Base-by-base conservation (phyloP, 148 eudicot species). In the Fagopyrum tataricum region DNA sequence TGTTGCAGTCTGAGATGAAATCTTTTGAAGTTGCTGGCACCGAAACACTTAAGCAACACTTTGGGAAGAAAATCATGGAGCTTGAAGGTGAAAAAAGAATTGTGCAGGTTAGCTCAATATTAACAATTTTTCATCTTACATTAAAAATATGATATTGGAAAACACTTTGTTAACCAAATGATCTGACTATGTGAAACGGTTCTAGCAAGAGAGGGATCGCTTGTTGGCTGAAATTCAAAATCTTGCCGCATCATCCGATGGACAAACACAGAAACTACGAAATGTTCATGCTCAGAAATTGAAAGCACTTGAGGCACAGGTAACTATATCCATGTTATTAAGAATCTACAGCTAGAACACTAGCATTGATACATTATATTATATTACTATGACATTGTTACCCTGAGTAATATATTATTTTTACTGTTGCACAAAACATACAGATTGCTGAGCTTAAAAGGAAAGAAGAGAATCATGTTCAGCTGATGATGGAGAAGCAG, bases 381-480 rank as follows among this genome's bases (percentile, higher is more conserved):
- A 64, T 64, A 64, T 9, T 6, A 4, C 6, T 59, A 37, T 64
- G 44, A 31, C 7, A 64, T 43, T 64, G 44, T 4, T 31, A 37
- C 37, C 2, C 37, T 15, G 18, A 37, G 14, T 37, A 13, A 37
- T 20, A 37, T 31, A 15, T 31, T 62, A 37, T 37, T 11, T 5
- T 14, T 31, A 39, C 39, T 64, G 43, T 13, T 64, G 69, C 39
- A 39, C 6, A 14, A 59, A 64, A 64, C 71, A 61, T 53, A 56
- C 81, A 95, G 97, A 96, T 96, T 81, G 88, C 84, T 72, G 99
- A 96, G 84, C 90, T 92, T 23, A 96, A 89, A 78, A 96, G 90
- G 88, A 96, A 96, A 77, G 94, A 92, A 85, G 99, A 96, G 84
- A 96, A 85, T 78, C 97, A 96, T 77, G 97, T 92, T 76, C 99